A percentile compares a stretch with the other conserved stretches of the same genome.
These are phyloP conservation scores for Fusarium xyrophilum DNA, from an alignment of 2,329 filamentous ascomycete species.

Conservation along the genomic window DNA sequence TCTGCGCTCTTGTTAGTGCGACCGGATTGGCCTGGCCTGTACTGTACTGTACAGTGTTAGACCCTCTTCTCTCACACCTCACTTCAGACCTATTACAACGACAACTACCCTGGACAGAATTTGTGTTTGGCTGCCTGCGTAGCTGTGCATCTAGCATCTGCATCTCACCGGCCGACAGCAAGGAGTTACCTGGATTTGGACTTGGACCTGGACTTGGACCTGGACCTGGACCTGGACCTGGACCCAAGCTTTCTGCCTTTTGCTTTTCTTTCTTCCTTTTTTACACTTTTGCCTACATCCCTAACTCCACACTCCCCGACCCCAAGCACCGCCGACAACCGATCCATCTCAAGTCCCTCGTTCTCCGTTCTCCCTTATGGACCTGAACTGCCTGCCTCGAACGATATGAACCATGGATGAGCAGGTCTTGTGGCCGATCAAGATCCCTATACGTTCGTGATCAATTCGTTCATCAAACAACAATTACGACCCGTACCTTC, in stretches of 20 bases:
- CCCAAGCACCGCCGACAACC: conserved; percentile 11
- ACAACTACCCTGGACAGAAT: conserved; percentile 32
- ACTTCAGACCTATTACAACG: conserved; percentile 22
- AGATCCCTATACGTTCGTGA: conserved; percentile 44
- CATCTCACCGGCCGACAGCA: conserved; percentile 34
- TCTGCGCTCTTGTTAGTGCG: conserved; percentile 13
- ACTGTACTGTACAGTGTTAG: conserved; percentile 16
- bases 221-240: not conserved
- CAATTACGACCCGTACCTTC: not conserved
- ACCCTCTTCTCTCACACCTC: conserved; percentile 30
- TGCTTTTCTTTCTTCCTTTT: not conserved
- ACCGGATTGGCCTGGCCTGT: not conserved
- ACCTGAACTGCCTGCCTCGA: conserved; percentile 7
- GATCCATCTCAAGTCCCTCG: conserved; percentile 8
- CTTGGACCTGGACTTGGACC: not conserved
- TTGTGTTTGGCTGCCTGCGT: conserved; percentile 28
- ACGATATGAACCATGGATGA: conserved; percentile 47
- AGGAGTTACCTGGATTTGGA: not conserved
- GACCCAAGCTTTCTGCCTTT: conserved; percentile 8
- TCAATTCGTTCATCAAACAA: conserved; percentile 26
- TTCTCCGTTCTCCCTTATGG: conserved; percentile 2
- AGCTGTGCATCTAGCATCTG: conserved; percentile 33
- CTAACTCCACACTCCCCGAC: conserved; percentile 4
- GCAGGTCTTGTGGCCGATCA: conserved; percentile 45
- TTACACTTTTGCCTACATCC: conserved; percentile 31